phyloP scores from a whole-genome alignment of 2,329 filamentous ascomycete genomes.

The Drechslerella coelobrocha region DNA sequence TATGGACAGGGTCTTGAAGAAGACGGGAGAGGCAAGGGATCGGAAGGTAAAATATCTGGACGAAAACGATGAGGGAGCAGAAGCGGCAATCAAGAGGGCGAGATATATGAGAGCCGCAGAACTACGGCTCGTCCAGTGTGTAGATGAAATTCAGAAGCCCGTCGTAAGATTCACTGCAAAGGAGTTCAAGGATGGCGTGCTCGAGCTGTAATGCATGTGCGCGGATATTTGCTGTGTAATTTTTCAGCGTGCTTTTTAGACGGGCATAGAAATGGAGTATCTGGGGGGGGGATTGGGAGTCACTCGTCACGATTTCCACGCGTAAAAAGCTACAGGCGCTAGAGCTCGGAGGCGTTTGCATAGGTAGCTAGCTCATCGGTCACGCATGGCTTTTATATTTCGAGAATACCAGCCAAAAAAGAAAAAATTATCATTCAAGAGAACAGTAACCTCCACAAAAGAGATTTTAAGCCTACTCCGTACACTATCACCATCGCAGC shows the following conservation, averaged over 20 bases:
- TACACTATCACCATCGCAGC: neutral
- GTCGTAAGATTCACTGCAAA: constrained; percentile 35
- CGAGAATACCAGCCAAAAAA: too few species aligned
- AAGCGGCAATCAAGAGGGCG: constrained; percentile 65
- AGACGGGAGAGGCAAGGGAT: constrained; percentile 71
- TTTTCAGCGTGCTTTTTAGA: neutral
- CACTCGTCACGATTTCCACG: neutral
- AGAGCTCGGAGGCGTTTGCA: neutral
- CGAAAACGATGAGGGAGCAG: constrained; percentile 59
- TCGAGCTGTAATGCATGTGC: constrained; percentile 3
- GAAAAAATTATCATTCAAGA: neutral
- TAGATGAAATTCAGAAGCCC: constrained; percentile 52
- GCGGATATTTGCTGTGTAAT: neutral
- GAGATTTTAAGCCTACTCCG: neutral
- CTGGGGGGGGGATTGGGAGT: neutral
- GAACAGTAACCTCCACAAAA: too few species aligned
- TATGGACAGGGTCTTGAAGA: constrained; percentile 84
- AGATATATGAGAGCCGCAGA: constrained; percentile 84
- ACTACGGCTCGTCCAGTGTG: constrained; percentile 71
- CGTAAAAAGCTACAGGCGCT: neutral
- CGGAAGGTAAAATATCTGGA: constrained; percentile 61
- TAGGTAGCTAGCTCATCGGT: neutral
- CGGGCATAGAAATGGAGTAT: neutral
- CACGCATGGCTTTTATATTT: too few species aligned
- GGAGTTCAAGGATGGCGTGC: constrained; percentile 28